Base-by-base conservation (phyloP, 164 flowering plant genomes). In the grape (Vitis vinifera) region DNA sequence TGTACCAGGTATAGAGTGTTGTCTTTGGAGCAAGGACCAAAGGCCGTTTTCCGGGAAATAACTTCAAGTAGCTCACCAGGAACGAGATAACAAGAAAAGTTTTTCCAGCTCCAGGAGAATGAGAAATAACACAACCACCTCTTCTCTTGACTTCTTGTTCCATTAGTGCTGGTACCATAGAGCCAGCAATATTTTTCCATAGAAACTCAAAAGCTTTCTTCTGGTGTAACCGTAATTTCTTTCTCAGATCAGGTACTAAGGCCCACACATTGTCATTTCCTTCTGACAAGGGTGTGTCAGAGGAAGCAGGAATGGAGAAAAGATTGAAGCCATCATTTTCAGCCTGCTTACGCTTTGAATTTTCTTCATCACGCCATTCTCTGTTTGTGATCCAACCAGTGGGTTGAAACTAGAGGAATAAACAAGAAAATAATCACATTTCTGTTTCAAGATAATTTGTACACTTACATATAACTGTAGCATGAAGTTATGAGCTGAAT, bases 81-180 rank as follows among this genome's bases (percentile, higher is more conserved):
- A 96, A 96, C 4, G 98, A 84, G 12, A 93, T 92, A 13, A 92
- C 81, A 48, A 92, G 93, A 62, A 93, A 79, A 11, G 97, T 90
- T 75, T 93, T 96, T 27, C 99, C 99, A 14, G 99, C 89, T 55
- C 99, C 98, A 9, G 99, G 98, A 63, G 98, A 52, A 78, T 96
- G 99, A 49, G 99, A 93, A 13, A 96, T 80, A 11, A 91, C 93
- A 79, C 99, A 96, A 51, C 98, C 99, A 61, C 97, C 95, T 29
- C 75, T 81, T 48, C 72, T 81, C 55, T 75, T 76, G 16, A 78
- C 68, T 4, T 63, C 51, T 44, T 68, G 58, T 55, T 87, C 84
- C 90, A 92, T 91, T 1, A 59, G 79, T 37, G 79, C 75, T 4
- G 97, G 97, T 53, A 67, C 74, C 73, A 91, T 44, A 19, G 97